Evolutionary conservation across 495 filamentous ascomycete species (phyloP).

Genomic region (Tuber borchii): DNA sequence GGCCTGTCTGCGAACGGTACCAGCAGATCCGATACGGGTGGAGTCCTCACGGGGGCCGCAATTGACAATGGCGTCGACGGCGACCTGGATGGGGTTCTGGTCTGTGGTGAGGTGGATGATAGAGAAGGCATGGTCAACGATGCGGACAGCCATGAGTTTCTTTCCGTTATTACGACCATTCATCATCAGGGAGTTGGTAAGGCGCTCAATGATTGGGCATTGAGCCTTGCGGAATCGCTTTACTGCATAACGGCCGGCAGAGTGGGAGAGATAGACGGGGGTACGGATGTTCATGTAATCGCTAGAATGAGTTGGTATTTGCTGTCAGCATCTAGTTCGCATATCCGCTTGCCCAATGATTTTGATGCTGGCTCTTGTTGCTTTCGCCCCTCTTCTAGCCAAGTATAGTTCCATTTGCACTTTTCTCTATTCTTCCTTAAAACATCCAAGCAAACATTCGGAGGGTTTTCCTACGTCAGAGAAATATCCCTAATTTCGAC

Average conservation of each 20-base stretch:
- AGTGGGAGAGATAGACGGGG: slow-evolving; percentile 97
- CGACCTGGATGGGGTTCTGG: slow-evolving; percentile 99
- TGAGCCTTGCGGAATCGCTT: slow-evolving; percentile 99
- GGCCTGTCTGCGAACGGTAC: slow-evolving; percentile 98
- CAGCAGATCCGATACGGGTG: slow-evolving; percentile 97
- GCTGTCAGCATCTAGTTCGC: not conserved
- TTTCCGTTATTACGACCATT: slow-evolving; percentile 99
- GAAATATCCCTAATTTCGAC: slow-evolving; percentile 99
- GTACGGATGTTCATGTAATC: slow-evolving; percentile 99
- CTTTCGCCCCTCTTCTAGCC: not conserved
- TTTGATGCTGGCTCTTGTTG: not conserved
- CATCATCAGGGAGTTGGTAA: slow-evolving; percentile 99
- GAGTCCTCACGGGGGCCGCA: slow-evolving; percentile 98
- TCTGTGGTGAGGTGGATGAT: slow-evolving; percentile 99
- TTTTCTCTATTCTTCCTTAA: not conserved
- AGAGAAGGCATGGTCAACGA: slow-evolving; percentile 97
- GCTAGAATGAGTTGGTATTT: slow-evolving; percentile 47
- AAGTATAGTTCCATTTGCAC: not conserved
- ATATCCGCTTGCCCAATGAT: not conserved
- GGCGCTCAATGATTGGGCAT: slow-evolving; percentile 99
- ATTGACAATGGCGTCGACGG: slow-evolving; percentile 99
- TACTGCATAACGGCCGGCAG: slow-evolving; percentile 94
- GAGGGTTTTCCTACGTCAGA: slow-evolving; percentile 72
- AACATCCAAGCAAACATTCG: slow-evolving; percentile 22
- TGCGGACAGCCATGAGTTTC: slow-evolving; percentile 99